These are phyloP conservation scores for Neophaeococcomyces mojaviensis DNA, from an alignment of 2,329 filamentous ascomycete species.

Conservation along the genomic window DNA sequence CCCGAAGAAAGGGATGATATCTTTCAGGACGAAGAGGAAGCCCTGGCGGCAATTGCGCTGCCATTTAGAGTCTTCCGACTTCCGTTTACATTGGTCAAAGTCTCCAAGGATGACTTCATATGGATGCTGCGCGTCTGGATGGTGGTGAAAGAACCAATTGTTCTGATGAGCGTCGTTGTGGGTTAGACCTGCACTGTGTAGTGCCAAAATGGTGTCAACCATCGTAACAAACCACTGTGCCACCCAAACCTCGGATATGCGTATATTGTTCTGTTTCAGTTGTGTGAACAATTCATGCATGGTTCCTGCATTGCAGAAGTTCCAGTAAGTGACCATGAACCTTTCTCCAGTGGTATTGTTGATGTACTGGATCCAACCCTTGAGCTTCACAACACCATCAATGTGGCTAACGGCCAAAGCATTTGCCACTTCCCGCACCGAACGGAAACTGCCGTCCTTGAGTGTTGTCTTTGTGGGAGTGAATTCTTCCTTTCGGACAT, in stretches of 20 bases:
- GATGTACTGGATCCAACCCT: background rate
- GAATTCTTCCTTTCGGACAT: constrained; percentile 15
- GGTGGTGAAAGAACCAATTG: background rate
- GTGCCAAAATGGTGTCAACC: background rate
- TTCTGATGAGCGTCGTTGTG: background rate
- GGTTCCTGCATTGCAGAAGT: constrained; percentile 13
- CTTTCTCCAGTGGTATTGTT: background rate
- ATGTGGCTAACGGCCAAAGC: constrained; percentile 5
- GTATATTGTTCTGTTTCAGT: no score
- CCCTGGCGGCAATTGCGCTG: background rate
- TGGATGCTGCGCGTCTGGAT: background rate
- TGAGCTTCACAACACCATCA: constrained; percentile 4
- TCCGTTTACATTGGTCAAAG: background rate
- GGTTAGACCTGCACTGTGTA: background rate
- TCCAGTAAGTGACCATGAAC: constrained; percentile 9
- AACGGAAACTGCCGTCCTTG: background rate
- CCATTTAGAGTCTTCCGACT: background rate
- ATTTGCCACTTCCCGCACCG: constrained; percentile 7
- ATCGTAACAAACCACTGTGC: background rate
- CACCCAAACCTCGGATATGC: background rate
- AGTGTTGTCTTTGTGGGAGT: background rate
- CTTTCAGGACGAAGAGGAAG: background rate
- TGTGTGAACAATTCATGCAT: background rate
- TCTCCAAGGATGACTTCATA: background rate
- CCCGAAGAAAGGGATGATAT: background rate